These are phyloP conservation scores for Penicillium sp. DNA, from an alignment of 2,329 filamentous ascomycete species.

Conservation along the genomic window DNA sequence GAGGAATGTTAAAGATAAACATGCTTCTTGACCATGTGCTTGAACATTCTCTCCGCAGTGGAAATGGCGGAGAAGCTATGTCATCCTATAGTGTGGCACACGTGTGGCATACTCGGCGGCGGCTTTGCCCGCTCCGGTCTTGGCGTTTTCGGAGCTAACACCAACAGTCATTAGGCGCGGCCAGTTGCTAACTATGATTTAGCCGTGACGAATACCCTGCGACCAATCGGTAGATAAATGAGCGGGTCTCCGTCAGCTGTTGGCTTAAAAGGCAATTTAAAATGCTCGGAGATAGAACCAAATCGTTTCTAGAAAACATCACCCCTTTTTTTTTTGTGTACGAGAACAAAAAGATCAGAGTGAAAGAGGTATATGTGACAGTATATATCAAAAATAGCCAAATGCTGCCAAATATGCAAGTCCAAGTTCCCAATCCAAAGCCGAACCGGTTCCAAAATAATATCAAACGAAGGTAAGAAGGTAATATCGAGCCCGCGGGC, in stretches of 20 bases:
- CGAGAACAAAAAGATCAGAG: conserved; percentile 6
- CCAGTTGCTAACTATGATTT: not conserved
- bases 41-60: conserved; percentile 2
- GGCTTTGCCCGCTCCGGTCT: not conserved
- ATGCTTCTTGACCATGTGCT: not conserved
- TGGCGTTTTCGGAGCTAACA: not conserved
- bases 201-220: not conserved
- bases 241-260: not conserved
- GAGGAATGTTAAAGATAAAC: not conserved
- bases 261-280: not conserved
- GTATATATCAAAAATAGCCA: conserved; percentile 24
- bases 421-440: conserved; percentile 22
- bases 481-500: conserved; percentile 10
- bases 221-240: not conserved
- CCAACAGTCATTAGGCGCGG: not conserved
- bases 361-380: conserved; percentile 24
- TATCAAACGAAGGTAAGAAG: conserved; percentile 12
- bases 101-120: conserved; percentile 8
- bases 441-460: conserved; percentile 13
- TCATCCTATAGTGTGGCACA: conserved; percentile 17
- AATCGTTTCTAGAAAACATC: conserved; percentile 2
- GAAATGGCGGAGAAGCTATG: conserved; percentile 1
- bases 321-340: conserved; percentile 15
- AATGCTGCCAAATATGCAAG: conserved; percentile 32
- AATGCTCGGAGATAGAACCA: not conserved